Conservation (phyloP, 306 rosid genomes). For the Prunus salicina region DNA sequence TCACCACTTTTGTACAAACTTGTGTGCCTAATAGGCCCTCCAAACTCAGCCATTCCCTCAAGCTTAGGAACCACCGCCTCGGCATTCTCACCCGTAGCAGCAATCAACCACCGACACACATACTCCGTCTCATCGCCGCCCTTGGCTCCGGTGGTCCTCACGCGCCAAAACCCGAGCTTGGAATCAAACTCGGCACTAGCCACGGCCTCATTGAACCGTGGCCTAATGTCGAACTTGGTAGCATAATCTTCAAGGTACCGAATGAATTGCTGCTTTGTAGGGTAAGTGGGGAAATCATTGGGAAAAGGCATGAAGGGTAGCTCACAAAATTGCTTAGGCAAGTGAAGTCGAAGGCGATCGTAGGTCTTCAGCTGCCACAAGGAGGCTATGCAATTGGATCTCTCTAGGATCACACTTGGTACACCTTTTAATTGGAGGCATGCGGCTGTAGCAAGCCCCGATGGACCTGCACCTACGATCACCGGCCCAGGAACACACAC, state of each 20-base stretch:
- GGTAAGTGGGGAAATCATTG: slow-evolving; percentile 62
- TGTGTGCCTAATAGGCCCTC: slow-evolving; percentile 53
- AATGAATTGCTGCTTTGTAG: slow-evolving; percentile 67
- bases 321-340: slow-evolving; percentile 79
- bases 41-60: slow-evolving; percentile 51
- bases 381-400: slow-evolving; percentile 84
- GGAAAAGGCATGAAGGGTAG: slow-evolving; percentile 64
- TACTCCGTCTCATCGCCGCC: slow-evolving; percentile 35
- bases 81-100: slow-evolving; percentile 89
- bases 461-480: slow-evolving; percentile 86
- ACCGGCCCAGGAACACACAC: slow-evolving; percentile 49
- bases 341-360: slow-evolving; percentile 66
- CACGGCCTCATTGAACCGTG: slow-evolving; percentile 57
- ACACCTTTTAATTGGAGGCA: slow-evolving; percentile 45
- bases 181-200: slow-evolving; percentile 45
- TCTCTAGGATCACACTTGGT: slow-evolving; percentile 52
- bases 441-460: slow-evolving; percentile 83
- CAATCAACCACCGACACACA: slow-evolving; percentile 66
- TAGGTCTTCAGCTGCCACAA: slow-evolving; percentile 80
- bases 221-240: slow-evolving; percentile 36
- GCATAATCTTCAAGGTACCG: slow-evolving; percentile 56
- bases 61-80: slow-evolving; percentile 68
- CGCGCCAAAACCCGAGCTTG: slow-evolving; percentile 49
- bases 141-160: slow-evolving; percentile 12
- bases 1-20: slow-evolving; percentile 68